These are phyloP conservation scores for Coprinellus aureogranulatus DNA, from an alignment of 768 basidiomycete species.

Conservation along the genomic window DNA sequence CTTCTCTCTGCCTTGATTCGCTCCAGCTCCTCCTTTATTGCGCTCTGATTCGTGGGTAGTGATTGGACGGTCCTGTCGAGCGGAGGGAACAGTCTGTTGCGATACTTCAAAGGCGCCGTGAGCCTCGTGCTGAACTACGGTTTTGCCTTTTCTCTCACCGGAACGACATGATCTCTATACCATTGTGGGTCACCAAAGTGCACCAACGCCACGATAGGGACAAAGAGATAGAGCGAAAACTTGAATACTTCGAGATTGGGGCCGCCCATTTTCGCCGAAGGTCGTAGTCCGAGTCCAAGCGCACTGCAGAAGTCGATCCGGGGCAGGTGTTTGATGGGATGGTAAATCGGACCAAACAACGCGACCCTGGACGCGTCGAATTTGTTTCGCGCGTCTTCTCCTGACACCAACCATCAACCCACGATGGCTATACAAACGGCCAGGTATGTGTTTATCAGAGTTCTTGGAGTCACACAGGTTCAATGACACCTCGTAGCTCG, in stretches of 20 bases:
- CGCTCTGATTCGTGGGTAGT: conserved; percentile 64
- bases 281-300: too few species aligned
- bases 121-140: neutral
- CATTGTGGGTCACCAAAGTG: conserved; percentile 88
- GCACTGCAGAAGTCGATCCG: neutral
- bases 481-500: neutral
- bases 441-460: neutral
- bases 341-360: neutral
- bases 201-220: conserved; percentile 75
- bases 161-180: conserved; percentile 76
- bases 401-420: neutral
- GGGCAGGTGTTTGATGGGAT: neutral
- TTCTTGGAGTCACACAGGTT: neutral
- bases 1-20: conserved; percentile 63
- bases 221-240: conserved; percentile 82
- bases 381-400: neutral
- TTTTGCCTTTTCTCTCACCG: conserved; percentile 40
- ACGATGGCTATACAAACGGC: neutral
- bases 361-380: conserved; percentile 5
- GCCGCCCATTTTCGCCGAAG: conserved; percentile 54
- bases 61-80: conserved; percentile 53
- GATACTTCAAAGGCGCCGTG: conserved; percentile 47
- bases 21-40: conserved; percentile 66
- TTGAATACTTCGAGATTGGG: conserved; percentile 89
- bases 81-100: conserved; percentile 68